Evolutionary conservation across 2,329 filamentous ascomycete genomes (phyloP).

Genomic region (Paradendryphiella salina): DNA sequence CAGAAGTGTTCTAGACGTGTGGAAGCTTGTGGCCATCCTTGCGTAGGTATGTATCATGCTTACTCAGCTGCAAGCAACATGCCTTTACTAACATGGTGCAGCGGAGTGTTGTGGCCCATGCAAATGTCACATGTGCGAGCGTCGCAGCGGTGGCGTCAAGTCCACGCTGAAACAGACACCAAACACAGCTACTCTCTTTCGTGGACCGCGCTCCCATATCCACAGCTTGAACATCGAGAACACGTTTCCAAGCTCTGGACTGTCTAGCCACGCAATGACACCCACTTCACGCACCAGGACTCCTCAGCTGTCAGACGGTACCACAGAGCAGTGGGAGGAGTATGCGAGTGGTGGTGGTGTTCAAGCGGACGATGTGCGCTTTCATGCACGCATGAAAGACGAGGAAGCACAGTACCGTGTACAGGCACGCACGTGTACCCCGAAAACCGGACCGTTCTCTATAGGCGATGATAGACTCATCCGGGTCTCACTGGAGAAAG

Average conservation of each 20-base stretch:
- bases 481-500: slow-evolving; percentile 20
- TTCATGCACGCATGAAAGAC: slow-evolving; percentile 17
- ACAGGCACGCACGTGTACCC: slow-evolving; percentile 3
- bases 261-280: not conserved
- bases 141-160: slow-evolving; percentile 27
- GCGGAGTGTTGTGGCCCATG: slow-evolving; percentile 37
- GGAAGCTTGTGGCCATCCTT: slow-evolving; percentile 37
- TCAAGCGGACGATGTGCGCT: slow-evolving; percentile 26
- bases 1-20: slow-evolving; percentile 32
- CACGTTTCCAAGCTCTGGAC: slow-evolving; percentile 2
- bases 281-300: not conserved
- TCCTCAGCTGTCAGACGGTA: not conserved
- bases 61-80: not conserved
- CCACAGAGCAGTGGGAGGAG: slow-evolving; percentile 14
- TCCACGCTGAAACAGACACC: slow-evolving; percentile 30
- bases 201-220: not conserved
- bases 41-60: slow-evolving; percentile 19
- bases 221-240: slow-evolving; percentile 7
- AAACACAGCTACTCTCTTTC: slow-evolving; percentile 4
- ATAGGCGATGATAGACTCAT: slow-evolving; percentile 17
- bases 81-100: slow-evolving; percentile 3
- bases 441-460: not conserved
- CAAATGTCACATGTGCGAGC: slow-evolving; percentile 35
- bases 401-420: slow-evolving; percentile 18
- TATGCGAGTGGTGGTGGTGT: slow-evolving; percentile 15